Evolutionary conservation across 2,329 filamentous ascomycete genomes (phyloP), one percentile per base, ranked within the genome.

Genomic region (Aulographum hederae): DNA sequence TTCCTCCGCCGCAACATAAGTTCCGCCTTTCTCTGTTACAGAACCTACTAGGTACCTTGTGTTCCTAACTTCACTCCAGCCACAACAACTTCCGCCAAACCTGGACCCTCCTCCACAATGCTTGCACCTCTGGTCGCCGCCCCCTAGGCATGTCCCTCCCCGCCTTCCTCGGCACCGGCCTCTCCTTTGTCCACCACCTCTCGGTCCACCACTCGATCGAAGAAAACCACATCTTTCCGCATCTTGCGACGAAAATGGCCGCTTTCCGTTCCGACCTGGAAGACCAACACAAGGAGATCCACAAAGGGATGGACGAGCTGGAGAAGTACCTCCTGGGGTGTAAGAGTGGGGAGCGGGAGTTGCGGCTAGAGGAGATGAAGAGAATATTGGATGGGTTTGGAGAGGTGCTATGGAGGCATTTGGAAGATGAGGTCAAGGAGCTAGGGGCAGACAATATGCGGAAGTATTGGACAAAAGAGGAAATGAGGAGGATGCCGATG

Each of bases 401-500:
- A 8, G 60, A 61, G 6, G 78, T 92, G 39, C 51, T 93, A 30
- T 86, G 81, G 78, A 60, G 58, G 45, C 84, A 93, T 61, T 56
- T 93, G 37, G 79, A 89, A 44, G 74, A 85, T 43, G 84, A 93
- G 61, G 82, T 93, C 5, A 58, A 63, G 51, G 68, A 78, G 41
- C 52, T 93, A 19, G 69, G 75, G 2, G 82, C 82, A 28, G 78
- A 89, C 51, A 91, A 86, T 49, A 92, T 93, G 84, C 65, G 80
- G 42, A 70, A 63, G 52, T 84, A 78, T 52, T 93, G 80, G 79
- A 77, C 63, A 0, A 42, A 72, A 37, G 70, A 79, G 29, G 84
- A 93, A 61, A 73, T 93, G 52, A 25, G 21, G 21, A 8, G 21
- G 21, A 25, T 25, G 21, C 21, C 21, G 8, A 25, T 25, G 21